Percentiles rank a stretch among this genome's conserved stretches.
These are phyloP conservation scores for Senecio squalidus DNA, from an alignment of 140 eudicot genomes.

Conservation along the genomic window DNA sequence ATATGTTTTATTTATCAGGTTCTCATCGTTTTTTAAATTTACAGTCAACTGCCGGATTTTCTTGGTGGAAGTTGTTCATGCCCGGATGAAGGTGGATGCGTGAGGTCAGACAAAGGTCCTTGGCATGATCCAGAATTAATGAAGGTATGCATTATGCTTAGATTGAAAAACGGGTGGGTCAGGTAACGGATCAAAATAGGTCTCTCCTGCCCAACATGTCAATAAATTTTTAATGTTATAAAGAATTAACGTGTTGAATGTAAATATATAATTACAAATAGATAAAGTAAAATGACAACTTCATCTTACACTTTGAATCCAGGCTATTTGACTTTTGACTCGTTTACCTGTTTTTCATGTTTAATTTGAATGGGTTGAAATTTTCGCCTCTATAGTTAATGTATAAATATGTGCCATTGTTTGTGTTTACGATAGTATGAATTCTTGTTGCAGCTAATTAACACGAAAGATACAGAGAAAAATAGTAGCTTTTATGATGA, in stretches of 20 bases:
- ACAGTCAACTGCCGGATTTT: conserved; percentile 91
- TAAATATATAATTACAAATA: too few species aligned
- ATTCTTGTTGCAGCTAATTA: conserved; percentile 52
- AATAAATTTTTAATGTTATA: background rate
- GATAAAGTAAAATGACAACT: too few species aligned
- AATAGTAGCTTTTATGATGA: conserved; percentile 48
- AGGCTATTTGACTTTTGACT: background rate
- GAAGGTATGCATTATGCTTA: conserved; percentile 43
- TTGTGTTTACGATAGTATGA: background rate
- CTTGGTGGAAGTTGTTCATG: conserved; percentile 89
- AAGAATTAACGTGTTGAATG: background rate
- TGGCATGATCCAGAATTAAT: conserved; percentile 88
- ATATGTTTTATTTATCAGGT: background rate
- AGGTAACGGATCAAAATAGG: background rate
- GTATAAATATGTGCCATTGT: background rate
- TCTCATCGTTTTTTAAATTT: background rate
- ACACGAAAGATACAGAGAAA: conserved; percentile 41
- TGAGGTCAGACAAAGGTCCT: conserved; percentile 85
- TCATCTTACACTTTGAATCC: background rate
- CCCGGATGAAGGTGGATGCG: conserved; percentile 76
- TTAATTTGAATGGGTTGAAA: too few species aligned
- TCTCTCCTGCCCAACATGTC: background rate
- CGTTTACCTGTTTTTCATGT: too few species aligned
- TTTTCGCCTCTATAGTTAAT: too few species aligned
- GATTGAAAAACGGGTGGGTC: background rate